phyloP scores from a whole-genome alignment of 305 asterid species.

The Salvia sclarea region DNA sequence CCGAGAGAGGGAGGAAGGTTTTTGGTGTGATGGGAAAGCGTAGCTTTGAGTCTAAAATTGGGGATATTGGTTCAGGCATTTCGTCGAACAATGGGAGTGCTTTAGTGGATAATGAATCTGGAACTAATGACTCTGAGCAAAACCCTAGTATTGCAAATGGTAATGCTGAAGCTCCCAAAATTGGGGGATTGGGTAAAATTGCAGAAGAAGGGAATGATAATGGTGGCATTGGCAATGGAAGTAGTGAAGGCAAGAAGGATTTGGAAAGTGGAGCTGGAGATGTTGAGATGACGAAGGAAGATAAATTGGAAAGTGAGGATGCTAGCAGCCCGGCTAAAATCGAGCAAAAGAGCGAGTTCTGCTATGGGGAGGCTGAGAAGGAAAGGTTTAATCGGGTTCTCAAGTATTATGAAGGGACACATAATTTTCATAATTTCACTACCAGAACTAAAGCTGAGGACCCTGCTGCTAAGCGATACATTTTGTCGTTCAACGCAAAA shows the following conservation, averaged over 20 bases:
- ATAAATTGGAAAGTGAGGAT: conserved; percentile 29
- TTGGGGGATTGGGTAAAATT: conserved; percentile 31
- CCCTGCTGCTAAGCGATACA: conserved; percentile 76
- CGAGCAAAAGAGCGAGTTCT: conserved; percentile 47
- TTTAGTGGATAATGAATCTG: conserved; percentile 27
- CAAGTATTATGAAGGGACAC: conserved; percentile 77
- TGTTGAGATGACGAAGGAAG: conserved; percentile 36
- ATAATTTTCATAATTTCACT: conserved; percentile 89
- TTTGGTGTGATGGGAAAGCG: conserved; percentile 70
- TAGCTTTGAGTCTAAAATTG: conserved; percentile 32
- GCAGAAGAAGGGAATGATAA: conserved; percentile 25
- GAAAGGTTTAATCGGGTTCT: conserved; percentile 77
- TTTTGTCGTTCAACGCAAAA: conserved; percentile 68
- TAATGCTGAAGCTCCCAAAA: conserved; percentile 27
- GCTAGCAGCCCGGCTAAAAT: conserved; percentile 24
- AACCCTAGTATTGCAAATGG: conserved; percentile 16
- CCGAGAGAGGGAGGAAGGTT: conserved; percentile 87
- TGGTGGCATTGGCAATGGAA: conserved; percentile 13
- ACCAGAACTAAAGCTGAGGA: conserved; percentile 89
- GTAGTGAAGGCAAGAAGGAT: conserved; percentile 27
- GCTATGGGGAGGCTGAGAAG: conserved; percentile 64
- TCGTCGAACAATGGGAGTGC: conserved; percentile 40
- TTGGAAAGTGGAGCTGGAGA: conserved; percentile 30
- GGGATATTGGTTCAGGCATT: conserved; percentile 45
- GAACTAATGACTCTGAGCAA: conserved; percentile 17